A percentile compares a stretch with the other conserved stretches of the same genome.
Conservation (phyloP, 2,329 filamentous ascomycete genomes). For the Scedosporium apiospermum region DNA sequence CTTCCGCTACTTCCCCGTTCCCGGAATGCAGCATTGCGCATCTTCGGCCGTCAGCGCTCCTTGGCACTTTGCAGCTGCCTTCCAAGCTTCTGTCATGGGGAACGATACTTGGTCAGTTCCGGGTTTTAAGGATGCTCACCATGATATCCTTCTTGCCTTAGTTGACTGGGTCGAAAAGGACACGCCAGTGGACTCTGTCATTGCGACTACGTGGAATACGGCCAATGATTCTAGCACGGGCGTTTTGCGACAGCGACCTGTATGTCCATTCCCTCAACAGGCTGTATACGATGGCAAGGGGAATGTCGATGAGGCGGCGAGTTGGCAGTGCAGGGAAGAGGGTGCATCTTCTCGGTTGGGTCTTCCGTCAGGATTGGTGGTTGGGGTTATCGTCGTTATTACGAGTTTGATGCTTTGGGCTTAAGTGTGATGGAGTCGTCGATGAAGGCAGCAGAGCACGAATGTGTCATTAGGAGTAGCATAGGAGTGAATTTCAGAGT, state of each 20-base stretch:
- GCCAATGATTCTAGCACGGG: constrained; percentile 19
- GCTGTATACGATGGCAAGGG: constrained; percentile 3
- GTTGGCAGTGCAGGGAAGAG: constrained; percentile 8
- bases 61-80: constrained; percentile 22
- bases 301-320: constrained; percentile 5
- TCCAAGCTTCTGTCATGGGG: constrained; percentile 16
- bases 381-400: neutral
- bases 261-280: constrained; percentile 30
- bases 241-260: constrained; percentile 31
- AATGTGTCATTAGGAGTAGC: too few species aligned
- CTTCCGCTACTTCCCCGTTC: constrained; percentile 40
- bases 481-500: too few species aligned
- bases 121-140: constrained; percentile 22
- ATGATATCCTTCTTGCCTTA: constrained; percentile 26
- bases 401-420: neutral
- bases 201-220: constrained; percentile 24
- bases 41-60: constrained; percentile 20
- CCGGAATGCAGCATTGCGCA: constrained; percentile 40
- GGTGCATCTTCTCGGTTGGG: neutral
- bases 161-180: constrained; percentile 27
- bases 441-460: too few species aligned
- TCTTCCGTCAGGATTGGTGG: neutral
- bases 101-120: constrained; percentile 22
- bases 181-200: constrained; percentile 18
- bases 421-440: neutral